Base-by-base conservation (phyloP, 2,329 filamentous ascomycete species). In the Claviceps spartinae region DNA sequence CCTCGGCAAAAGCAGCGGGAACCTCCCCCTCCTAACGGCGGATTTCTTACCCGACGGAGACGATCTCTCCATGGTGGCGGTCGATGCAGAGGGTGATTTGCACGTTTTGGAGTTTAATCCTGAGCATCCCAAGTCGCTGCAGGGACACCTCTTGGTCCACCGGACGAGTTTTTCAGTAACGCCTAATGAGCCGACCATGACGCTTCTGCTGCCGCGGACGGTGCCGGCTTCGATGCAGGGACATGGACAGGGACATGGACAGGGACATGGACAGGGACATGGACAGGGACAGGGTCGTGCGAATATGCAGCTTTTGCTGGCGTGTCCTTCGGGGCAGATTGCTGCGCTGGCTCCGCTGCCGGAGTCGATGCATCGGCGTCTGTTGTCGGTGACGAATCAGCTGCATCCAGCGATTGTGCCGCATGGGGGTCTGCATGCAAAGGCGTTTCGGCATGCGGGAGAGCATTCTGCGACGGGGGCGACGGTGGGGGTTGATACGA, bases 41-140 rank as follows among this genome's bases (percentile, higher is more conserved):
- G 91, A 97, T 54, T 91, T 98, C 61, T 70, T 98, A 7, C 93
- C 93, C 0, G 85, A 91, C 60, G 87, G 87, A 7, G 82, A 86
- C 52, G 83, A 89, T 54, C 72, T 98, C 13, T 88, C 84, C 62
- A 83, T 98, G 57, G 73, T 96, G 42, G 84, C 87, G 5, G 82
- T 85, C 13, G 91, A 97, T 64, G 82, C 85, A 38, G 85, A 95
- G 60, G 86, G 86, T 56, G 88, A 93, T 60, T 69, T 98, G 42
- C 88, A 96, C 64, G 77, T 96, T 47, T 71, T 97, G 57, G 88
- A 97, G 67, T 98, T 93, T 62, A 90, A 97, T 62, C 93, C 93
- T 0, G 91, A 97, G 63, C 86, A 97, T 63, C 91, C 91, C 16
- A 94, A 95, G 72, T 94, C 89, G 6, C 81, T 95, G 37, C 86